Evolutionary conservation across 768 basidiomycete species (phyloP).

Genomic region (Leccinum truebloodii): DNA sequence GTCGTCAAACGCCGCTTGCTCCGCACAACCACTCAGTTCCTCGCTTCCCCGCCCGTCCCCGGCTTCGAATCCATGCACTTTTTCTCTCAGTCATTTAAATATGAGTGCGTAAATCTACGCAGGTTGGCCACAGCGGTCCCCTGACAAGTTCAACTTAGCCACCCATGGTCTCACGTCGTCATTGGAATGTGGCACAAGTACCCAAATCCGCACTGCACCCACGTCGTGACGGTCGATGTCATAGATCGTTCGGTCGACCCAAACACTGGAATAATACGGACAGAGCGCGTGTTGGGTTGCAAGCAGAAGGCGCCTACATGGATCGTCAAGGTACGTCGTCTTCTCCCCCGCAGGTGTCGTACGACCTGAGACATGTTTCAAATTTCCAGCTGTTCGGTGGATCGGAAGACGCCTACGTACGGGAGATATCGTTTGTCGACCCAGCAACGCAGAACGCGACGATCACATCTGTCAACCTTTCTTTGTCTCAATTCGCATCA

Average conservation of each 20-base stretch:
- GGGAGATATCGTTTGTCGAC: constrained; percentile 93
- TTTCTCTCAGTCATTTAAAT: constrained; percentile 81
- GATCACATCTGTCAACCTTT: constrained; percentile 91
- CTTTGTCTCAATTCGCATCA: constrained; percentile 91
- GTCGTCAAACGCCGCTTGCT: constrained; percentile 17
- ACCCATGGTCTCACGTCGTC: constrained; percentile 89
- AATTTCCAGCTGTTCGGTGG: constrained; percentile 77
- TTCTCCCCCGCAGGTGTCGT: constrained; percentile 3
- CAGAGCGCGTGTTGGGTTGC: constrained; percentile 86
- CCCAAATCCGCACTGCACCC: constrained; percentile 89
- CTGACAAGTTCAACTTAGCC: constrained; percentile 45
- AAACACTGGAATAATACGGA: constrained; percentile 84
- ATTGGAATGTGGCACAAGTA: constrained; percentile 96
- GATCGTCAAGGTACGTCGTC: constrained; percentile 81
- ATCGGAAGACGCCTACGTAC: constrained; percentile 91
- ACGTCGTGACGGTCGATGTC: constrained; percentile 86
- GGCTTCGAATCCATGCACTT: constrained; percentile 64
- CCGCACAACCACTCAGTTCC: constrained; percentile 21
- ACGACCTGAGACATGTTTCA: constrained; percentile 1
- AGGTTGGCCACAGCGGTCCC: constrained; percentile 1
- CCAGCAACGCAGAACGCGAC: constrained; percentile 78
- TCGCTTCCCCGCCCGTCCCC: constrained; percentile 26
- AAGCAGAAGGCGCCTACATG: constrained; percentile 90
- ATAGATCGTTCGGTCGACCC: constrained; percentile 83
- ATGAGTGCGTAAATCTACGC: constrained; percentile 60